phyloP scores from a whole-genome alignment of 805 yeast genomes.

The Wickerhamiella cacticola region DNA sequence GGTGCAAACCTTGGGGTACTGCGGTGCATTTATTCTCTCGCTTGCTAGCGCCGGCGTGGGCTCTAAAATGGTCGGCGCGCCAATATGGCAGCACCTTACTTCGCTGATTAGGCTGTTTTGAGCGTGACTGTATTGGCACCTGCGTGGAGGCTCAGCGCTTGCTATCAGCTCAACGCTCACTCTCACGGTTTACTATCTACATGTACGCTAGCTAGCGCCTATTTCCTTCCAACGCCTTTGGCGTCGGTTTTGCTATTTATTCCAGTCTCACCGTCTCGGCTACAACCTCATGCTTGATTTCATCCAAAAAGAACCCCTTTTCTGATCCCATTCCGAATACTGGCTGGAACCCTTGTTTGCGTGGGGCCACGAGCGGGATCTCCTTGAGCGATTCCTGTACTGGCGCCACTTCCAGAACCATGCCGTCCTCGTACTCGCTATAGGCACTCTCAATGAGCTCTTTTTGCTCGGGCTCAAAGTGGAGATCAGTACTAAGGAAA shows the following conservation, averaged over 20 bases:
- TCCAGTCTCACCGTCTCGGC: constrained; percentile 20
- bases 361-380: constrained; percentile 15
- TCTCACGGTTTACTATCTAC: too few species aligned
- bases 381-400: constrained; percentile 21
- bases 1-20: constrained; percentile 8
- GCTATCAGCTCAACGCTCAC: too few species aligned
- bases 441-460: constrained; percentile 15
- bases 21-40: not conserved
- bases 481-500: constrained; percentile 18
- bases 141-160: not conserved
- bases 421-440: not conserved
- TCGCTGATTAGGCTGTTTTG: not conserved
- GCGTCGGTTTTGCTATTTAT: too few species aligned
- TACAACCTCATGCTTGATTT: constrained; percentile 23
- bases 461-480: constrained; percentile 12
- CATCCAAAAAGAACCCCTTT: constrained; percentile 25
- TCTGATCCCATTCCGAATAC: constrained; percentile 28
- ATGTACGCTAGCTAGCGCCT: not conserved
- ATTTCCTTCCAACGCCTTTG: too few species aligned
- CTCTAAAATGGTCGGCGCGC: not conserved
- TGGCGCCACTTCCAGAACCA: constrained; percentile 25
- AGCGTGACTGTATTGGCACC: not conserved
- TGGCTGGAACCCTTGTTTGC: constrained; percentile 18
- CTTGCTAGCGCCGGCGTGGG: constrained; percentile 11
- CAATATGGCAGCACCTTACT: not conserved